Base-by-base conservation (phyloP, 2,329 filamentous ascomycete species). In the Pseudogymnoascus sp. region DNA sequence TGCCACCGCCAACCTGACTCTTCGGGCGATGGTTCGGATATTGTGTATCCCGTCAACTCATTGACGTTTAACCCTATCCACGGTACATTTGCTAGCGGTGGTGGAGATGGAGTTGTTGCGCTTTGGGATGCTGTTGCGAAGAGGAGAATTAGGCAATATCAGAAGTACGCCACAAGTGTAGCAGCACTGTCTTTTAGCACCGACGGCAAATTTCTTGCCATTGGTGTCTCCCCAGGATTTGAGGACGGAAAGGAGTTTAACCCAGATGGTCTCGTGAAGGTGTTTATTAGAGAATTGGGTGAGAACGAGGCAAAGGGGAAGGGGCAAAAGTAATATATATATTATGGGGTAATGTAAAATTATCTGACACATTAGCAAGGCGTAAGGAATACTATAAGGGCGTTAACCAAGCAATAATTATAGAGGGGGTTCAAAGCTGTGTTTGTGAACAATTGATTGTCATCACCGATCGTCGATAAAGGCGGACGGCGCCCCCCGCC, bases 1-100 rank as follows among this genome's bases (percentile, higher is more conserved):
- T 99, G 94, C 75, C 94, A 99, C 75, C 84, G 94, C 4, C 90
- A 96, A 73, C 81, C 85, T 1, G 80, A 79, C 8, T 75, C 83
- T 1, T 81, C 86, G 39, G 80, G 81, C 8, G 82, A 82, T 38
- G 73, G 30, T 72, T 77, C 60, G 82, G 87, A 90, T 69, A 78
- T 89, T 2, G 85, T 90, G 2, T 90, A 89, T 68, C 87, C 87
- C 0, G 87, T 90, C 59, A 87, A 90, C 66, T 82, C 86, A 4
- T 75, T 90, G 6, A 80, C 86, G 0, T 90, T 89, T 71, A 86
- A 90, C 69, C 87, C 87, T 2, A 72, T 84, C 1, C 79, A 85
- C 65, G 71, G 71, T 20, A 87, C 85, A 0, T 90, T 90, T 72
- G 87, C 87, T 1, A 87, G 83, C 8, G 87, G 86, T 28, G 87